Percentiles rank a stretch among this genome's conserved stretches.
These are phyloP conservation scores for Austroboletus festivus DNA, from an alignment of 768 basidiomycete genomes.

Conservation along the genomic window DNA sequence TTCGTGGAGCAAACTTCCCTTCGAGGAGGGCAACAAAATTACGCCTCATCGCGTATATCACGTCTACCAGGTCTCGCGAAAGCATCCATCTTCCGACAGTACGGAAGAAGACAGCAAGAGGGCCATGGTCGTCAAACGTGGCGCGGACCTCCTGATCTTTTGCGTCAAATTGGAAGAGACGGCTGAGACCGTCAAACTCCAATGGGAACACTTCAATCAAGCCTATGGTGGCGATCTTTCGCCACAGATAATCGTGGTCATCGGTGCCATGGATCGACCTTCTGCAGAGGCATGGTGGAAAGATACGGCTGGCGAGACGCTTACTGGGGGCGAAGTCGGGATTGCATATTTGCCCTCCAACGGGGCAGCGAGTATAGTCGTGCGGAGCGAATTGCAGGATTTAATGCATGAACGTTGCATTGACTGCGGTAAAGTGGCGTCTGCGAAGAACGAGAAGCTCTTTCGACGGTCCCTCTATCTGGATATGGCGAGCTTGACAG, in stretches of 20 bases:
- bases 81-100: neutral
- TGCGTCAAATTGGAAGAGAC: constrained; percentile 13
- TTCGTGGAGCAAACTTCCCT: constrained; percentile 18
- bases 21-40: constrained; percentile 12
- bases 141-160: constrained; percentile 27
- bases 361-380: neutral
- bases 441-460: constrained; percentile 6
- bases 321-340: constrained; percentile 3
- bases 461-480: constrained; percentile 12
- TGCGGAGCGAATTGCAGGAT: constrained; percentile 4
- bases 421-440: constrained; percentile 14
- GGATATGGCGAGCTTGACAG: constrained; percentile 13
- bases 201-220: constrained; percentile 27
- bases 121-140: constrained; percentile 16
- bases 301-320: neutral
- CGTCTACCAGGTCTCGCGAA: constrained; percentile 23
- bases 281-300: constrained; percentile 26
- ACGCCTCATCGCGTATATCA: constrained; percentile 11
- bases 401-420: constrained; percentile 24
- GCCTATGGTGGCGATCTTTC: constrained; percentile 28
- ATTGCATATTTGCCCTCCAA: constrained; percentile 10
- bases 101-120: constrained; percentile 8
- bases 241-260: constrained; percentile 23
- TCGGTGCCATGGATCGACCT: constrained; percentile 12
- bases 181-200: constrained; percentile 8